Base-by-base conservation (phyloP, 306 rosid genomes). In the Medicago arabica region DNA sequence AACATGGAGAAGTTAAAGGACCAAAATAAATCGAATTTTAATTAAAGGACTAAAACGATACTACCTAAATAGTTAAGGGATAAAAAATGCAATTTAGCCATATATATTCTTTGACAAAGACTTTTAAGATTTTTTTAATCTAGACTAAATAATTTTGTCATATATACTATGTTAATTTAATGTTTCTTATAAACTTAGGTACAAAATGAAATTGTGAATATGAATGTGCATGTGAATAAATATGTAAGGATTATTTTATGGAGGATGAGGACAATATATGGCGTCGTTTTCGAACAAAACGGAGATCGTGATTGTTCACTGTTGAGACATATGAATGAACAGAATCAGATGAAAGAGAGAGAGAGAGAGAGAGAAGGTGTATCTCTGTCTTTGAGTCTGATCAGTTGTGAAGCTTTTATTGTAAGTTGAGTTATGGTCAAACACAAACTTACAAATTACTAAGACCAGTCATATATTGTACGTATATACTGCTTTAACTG, bases 261-360 rank as follows among this genome's bases (percentile, higher is more conserved):
- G 11, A 17, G 15, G 47, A 10, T 8, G 50, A 16, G 19, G 23
- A 53, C 59, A 53, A 12, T 17, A 2, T 62, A 66, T 10, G 10
- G 71, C 51, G 71, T 66, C 53, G 71, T 66, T 66, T 40, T 18
- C 71, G 71, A 66, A 66, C 16, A 75, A 80, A 80, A 80, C 72
- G 53, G 72, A 15, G 80, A 80, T 75, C 16, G 76, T 75, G 84
- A 80, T 80, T 58, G 72, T 80, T 75, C 67, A 80, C 43, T 80
- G 76, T 76, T 46, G 19, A 61, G 71, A 80, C 70, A 73, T 25
- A 61, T 54, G 62, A 17, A 17, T 11, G 62, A 14, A 59, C 43
- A 15, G 64, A 62, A 59, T 15, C 60, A 60, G 60, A 6, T 6
- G 44, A 19, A 49, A 44, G 6, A 38, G 53, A 21, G 51, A 47